phyloP scores from a whole-genome alignment of 139 green algal genomes.

The Desmodesmus armatus region DNA sequence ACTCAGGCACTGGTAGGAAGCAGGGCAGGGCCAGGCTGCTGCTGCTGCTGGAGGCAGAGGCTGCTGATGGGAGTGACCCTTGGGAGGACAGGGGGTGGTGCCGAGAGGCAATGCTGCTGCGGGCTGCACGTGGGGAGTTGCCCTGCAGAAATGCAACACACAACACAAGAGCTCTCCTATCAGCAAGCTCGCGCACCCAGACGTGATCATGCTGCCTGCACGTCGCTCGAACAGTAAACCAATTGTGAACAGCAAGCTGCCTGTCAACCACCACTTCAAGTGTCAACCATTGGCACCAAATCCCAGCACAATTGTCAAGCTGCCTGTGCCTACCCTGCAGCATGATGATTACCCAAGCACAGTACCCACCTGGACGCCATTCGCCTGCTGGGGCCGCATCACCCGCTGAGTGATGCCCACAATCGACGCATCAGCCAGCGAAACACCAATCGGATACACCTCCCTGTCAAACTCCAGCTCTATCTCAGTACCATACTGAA shows the following conservation, averaged over 20 bases:
- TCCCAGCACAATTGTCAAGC: no score
- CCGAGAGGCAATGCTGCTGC: neutral
- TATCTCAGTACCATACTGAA: constrained; percentile 69
- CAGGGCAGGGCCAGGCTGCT: constrained; percentile 59
- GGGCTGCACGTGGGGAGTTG: neutral
- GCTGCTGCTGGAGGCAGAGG: neutral
- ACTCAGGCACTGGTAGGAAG: constrained; percentile 87
- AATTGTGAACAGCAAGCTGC: no score
- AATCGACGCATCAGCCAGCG: constrained; percentile 87
- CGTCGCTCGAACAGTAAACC: no score
- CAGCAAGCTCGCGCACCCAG: no score
- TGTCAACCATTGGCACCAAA: no score
- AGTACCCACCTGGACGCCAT: no score
- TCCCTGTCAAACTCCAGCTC: constrained; percentile 97
- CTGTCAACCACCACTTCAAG: no score
- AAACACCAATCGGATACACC: constrained; percentile 95
- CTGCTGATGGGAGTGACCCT: constrained; percentile 35
- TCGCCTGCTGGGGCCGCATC: constrained; percentile 35
- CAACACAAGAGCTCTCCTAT: no score
- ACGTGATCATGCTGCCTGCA: no score
- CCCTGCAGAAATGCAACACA: neutral
- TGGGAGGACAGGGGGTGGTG: no score
- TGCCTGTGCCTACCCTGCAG: no score
- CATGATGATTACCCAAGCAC: no score
- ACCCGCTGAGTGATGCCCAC: constrained; percentile 77